Conservation (phyloP, 176 grass and related monocot genomes). For the Aegilops speltoides region DNA sequence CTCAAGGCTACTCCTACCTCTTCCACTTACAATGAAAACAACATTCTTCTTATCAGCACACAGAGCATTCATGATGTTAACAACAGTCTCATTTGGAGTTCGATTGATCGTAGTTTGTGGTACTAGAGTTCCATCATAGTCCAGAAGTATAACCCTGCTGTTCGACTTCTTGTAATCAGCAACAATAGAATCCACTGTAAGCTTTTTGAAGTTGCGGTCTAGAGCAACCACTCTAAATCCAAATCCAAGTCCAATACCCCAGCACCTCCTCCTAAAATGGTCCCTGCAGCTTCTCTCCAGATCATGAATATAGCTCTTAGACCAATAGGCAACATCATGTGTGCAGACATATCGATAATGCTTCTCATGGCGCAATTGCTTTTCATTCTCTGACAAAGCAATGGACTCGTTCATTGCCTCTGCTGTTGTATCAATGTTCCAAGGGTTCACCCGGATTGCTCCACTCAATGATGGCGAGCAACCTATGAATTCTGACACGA, state of each 20-base stretch:
- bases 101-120: slow-evolving; percentile 44
- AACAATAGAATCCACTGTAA: slow-evolving; percentile 51
- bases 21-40: slow-evolving; percentile 56
- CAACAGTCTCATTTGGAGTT: slow-evolving; percentile 39
- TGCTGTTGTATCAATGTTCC: slow-evolving; percentile 45
- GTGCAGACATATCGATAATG: slow-evolving; percentile 45
- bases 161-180: slow-evolving; percentile 51
- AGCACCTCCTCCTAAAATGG: slow-evolving; percentile 57
- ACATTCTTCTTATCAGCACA: slow-evolving; percentile 47
- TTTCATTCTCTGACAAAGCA: slow-evolving; percentile 45
- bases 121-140: slow-evolving; percentile 53
- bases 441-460: slow-evolving; percentile 47
- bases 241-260: slow-evolving; percentile 51
- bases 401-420: slow-evolving; percentile 56
- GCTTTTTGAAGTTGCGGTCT: slow-evolving; percentile 53
- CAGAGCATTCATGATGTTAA: slow-evolving; percentile 51
- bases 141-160: slow-evolving; percentile 49
- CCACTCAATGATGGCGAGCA: slow-evolving; percentile 53
- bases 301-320: slow-evolving; percentile 47
- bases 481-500: slow-evolving; percentile 54
- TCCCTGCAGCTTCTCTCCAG: slow-evolving; percentile 47
- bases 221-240: slow-evolving; percentile 59
- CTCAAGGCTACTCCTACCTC: slow-evolving; percentile 52
- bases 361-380: slow-evolving; percentile 50
- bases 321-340: slow-evolving; percentile 52